Evolutionary conservation across 164 flowering plant genomes (phyloP), one percentile per base, ranked within the genome.

Genomic region (Warburgia ugandensis): DNA sequence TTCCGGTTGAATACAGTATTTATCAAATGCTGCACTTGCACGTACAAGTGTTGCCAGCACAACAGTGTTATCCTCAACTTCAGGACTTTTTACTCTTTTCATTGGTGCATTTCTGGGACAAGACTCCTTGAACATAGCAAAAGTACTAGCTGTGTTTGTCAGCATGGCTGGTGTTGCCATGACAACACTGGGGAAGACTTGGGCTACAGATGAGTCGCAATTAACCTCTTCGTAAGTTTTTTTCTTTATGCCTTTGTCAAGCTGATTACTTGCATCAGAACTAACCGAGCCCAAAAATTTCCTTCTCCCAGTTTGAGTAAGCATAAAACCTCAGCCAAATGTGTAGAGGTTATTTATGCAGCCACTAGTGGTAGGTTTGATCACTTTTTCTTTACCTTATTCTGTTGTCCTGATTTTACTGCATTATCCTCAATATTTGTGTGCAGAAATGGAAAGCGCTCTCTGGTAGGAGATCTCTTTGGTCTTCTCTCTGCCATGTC

Each of bases 21-120:
- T 94, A 10, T 82, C 99, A 48, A 94, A 94, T 77, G 95, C 99
- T 56, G 97, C 99, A 35, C 90, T 94, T 36, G 89, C 92, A 25
- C 85, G 83, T 32, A 94, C 99, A 36, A 94, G 99, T 72, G 97
- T 94, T 63, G 96, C 99, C 28, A 89, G 96, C 67, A 86, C 97
- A 42, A 94, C 99, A 30, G 95, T 94, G 23, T 52, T 94, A 27
- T 86, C 99, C 6, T 94, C 99, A 29, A 89, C 99, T 51, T 86
- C 99, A 25, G 99, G 99, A 33, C 87, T 89, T 26, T 94, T 89
- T 59, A 94, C 99, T 36, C 97, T 94, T 54, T 94, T 94, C 52
- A 69, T 89, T 59, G 92, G 99, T 42, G 95, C 77, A 19, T 54
- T 79, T 31, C 50, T 89, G 67, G 96, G 97, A 20, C 80, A 94